phyloP scores from a whole-genome alignment of 345 rosid species.

The Ceriops decandra region DNA sequence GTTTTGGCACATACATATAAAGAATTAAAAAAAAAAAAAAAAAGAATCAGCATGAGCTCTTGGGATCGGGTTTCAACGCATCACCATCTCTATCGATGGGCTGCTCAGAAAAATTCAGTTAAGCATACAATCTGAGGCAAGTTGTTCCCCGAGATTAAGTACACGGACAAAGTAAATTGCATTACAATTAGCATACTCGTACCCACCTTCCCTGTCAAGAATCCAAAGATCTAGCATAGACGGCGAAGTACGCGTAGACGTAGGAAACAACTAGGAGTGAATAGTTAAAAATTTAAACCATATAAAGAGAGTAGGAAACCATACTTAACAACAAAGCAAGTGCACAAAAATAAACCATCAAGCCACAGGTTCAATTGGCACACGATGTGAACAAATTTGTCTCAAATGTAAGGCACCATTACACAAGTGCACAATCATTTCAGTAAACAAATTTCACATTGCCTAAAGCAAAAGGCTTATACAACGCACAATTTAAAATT shows the following conservation, averaged over 20 bases:
- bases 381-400: slow-evolving; percentile 17
- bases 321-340: not conserved
- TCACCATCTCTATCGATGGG: no score
- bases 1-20: no score
- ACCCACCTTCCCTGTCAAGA: not conserved
- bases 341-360: slow-evolving; percentile 3
- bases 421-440: slow-evolving; percentile 1
- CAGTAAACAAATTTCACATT: slow-evolving; percentile 16
- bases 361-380: not conserved
- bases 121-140: no score
- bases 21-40: no score
- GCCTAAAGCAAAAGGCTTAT: slow-evolving; percentile 14
- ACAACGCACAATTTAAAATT: not conserved
- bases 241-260: not conserved
- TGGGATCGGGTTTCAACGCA: no score
- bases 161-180: no score
- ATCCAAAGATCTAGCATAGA: not conserved
- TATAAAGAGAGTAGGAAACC: not conserved
- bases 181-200: no score
- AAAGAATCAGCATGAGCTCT: no score
- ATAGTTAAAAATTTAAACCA: not conserved
- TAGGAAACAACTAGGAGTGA: not conserved
- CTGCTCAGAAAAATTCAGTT: no score
- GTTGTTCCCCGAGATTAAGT: no score
- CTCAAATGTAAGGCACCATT: slow-evolving; percentile 7